Percentiles rank a stretch among this genome's conserved stretches.
These are phyloP conservation scores for Cicer chorassanicum DNA, from an alignment of 306 rosid genomes.

Conservation along the genomic window DNA sequence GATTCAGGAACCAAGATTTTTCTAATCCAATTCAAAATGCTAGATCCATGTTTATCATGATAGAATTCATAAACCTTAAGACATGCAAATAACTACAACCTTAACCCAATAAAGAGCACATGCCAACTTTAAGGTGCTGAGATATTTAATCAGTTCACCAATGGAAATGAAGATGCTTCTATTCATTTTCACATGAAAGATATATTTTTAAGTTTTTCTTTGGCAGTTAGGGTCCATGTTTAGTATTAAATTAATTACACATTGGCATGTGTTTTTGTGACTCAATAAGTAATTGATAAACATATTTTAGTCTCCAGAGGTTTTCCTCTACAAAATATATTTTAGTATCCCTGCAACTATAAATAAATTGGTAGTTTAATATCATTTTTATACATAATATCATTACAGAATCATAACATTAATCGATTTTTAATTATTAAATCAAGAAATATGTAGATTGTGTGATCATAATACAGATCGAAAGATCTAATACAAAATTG, in stretches of 20 bases:
- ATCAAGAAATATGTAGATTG: not conserved
- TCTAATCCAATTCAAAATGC: slow-evolving; percentile 49
- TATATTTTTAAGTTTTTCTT: not conserved
- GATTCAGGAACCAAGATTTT: slow-evolving; percentile 49
- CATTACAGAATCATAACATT: too few species aligned
- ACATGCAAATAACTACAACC: slow-evolving; percentile 42
- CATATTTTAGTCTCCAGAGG: too few species aligned
- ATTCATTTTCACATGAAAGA: not conserved
- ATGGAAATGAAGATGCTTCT: slow-evolving; percentile 20
- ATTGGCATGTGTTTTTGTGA: not conserved
- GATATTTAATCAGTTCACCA: slow-evolving; percentile 12
- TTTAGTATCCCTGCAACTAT: not conserved
- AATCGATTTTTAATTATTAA: too few species aligned
- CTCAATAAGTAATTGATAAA: not conserved
- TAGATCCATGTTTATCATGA: slow-evolving; percentile 55
- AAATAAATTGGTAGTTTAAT: not conserved
- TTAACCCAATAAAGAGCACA: slow-evolving; percentile 48
- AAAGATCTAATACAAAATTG: not conserved
- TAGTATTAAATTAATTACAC: not conserved
- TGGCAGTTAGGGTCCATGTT: not conserved
- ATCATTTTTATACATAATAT: too few species aligned
- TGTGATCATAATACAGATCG: not conserved
- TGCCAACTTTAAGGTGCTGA: slow-evolving; percentile 1
- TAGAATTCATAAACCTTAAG: slow-evolving; percentile 42
- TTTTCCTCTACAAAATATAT: not conserved